Conservation (phyloP, 2,329 filamentous ascomycete species). For the Calonectria leucothoes region DNA sequence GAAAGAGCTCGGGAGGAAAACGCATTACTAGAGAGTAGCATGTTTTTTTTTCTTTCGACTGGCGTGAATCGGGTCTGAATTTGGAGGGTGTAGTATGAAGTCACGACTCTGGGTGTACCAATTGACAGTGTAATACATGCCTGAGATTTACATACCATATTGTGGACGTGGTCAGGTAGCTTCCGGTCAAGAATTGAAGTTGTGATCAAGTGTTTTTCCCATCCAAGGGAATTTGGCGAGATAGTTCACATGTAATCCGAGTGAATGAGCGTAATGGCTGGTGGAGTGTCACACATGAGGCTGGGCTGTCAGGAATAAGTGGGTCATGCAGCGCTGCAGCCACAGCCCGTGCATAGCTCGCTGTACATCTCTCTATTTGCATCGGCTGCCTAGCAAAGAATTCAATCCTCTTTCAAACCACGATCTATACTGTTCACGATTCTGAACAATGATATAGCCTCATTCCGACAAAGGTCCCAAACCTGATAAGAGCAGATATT, state of each 20-base stretch:
- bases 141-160: slow-evolving; percentile 12
- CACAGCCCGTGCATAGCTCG: neutral
- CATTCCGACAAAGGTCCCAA: neutral
- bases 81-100: slow-evolving; percentile 10
- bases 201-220: neutral
- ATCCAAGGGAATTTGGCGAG: neutral
- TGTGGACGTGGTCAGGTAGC: neutral
- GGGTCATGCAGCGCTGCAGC: neutral
- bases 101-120: slow-evolving; percentile 13
- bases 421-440: neutral
- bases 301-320: neutral
- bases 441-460: neutral
- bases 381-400: neutral
- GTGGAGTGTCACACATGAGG: neutral
- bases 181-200: neutral
- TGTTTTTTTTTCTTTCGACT: slow-evolving; percentile 1
- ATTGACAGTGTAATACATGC: slow-evolving; percentile 21
- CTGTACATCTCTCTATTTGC: neutral
- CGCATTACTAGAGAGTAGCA: neutral
- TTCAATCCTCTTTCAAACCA: neutral
- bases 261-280: neutral
- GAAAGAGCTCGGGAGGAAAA: neutral
- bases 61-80: slow-evolving; percentile 7
- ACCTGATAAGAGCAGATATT: neutral
- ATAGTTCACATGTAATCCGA: neutral